A percentile compares a stretch with the other conserved stretches of the same genome.
These are phyloP conservation scores for Chlamydomonas eustigma DNA, from an alignment of 139 green algal species.

Conservation along the genomic window DNA sequence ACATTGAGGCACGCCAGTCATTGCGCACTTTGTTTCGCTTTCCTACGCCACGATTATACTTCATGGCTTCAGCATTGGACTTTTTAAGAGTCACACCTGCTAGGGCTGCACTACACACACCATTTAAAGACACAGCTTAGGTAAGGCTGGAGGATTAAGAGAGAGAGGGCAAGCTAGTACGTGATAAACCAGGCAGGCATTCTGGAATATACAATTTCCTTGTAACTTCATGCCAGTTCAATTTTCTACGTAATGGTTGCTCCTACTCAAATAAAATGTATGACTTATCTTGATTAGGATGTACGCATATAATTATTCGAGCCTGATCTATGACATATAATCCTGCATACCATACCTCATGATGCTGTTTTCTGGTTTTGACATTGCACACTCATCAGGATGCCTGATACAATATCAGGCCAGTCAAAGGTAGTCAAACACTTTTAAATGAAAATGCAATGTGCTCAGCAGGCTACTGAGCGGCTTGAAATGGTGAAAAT, in stretches of 20 bases:
- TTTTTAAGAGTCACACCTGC: neutral
- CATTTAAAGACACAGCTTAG: no score
- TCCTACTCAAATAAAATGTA: neutral
- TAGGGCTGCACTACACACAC: neutral
- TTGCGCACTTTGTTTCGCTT: slow-evolving; percentile 9
- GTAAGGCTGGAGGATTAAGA: no score
- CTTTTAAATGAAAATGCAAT: neutral
- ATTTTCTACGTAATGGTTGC: neutral
- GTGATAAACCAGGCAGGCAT: neutral
- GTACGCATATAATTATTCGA: no score
- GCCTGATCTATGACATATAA: no score
- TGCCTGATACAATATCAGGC: no score
- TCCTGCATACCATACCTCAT: no score
- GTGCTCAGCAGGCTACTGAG: neutral
- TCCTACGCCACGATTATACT: slow-evolving; percentile 6
- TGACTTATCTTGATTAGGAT: neutral
- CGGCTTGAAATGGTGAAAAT: neutral
- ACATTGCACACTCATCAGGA: no score
- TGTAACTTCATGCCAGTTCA: neutral
- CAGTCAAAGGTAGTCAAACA: no score
- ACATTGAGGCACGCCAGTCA: neutral
- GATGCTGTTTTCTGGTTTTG: no score
- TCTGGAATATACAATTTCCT: neutral
- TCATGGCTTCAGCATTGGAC: neutral
- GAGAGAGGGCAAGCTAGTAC: no score